These are phyloP conservation scores for Oehlia diaphana DNA, from an alignment of 192 early-diverging fungal genomes.

Conservation along the genomic window DNA sequence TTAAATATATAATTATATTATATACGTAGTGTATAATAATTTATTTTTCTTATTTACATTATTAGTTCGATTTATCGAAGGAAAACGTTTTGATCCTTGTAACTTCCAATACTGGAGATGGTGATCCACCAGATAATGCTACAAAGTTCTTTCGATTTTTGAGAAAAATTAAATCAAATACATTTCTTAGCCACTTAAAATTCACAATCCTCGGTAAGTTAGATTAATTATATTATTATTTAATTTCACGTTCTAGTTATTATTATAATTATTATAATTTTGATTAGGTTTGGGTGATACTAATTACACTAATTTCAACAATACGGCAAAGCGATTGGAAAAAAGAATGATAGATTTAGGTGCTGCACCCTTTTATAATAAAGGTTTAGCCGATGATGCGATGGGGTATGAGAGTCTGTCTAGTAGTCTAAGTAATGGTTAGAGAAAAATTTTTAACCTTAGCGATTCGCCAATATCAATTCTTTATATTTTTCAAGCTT, in stretches of 20 bases:
- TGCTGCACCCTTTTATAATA: constrained; percentile 64
- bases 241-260: background rate
- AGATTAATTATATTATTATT: background rate
- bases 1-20: background rate
- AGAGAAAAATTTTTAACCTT: too few species aligned
- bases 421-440: background rate
- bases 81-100: constrained; percentile 73
- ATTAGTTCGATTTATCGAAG: constrained; percentile 47
- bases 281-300: constrained; percentile 86
- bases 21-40: background rate
- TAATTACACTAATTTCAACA: constrained; percentile 93
- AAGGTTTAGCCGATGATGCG: constrained; percentile 88
- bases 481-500: constrained; percentile 46
- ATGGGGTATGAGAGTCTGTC: constrained; percentile 54
- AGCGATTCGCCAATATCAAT: too few species aligned
- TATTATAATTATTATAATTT: too few species aligned
- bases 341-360: constrained; percentile 74
- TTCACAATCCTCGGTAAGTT: constrained; percentile 44
- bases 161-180: constrained; percentile 67
- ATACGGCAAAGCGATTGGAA: constrained; percentile 80
- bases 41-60: background rate
- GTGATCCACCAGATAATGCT: constrained; percentile 94
- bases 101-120: constrained; percentile 91
- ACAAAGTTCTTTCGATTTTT: constrained; percentile 82
- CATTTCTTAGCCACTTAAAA: constrained; percentile 53